Conservation (phyloP, 306 rosid genomes). For the Begonia loranthoides region DNA sequence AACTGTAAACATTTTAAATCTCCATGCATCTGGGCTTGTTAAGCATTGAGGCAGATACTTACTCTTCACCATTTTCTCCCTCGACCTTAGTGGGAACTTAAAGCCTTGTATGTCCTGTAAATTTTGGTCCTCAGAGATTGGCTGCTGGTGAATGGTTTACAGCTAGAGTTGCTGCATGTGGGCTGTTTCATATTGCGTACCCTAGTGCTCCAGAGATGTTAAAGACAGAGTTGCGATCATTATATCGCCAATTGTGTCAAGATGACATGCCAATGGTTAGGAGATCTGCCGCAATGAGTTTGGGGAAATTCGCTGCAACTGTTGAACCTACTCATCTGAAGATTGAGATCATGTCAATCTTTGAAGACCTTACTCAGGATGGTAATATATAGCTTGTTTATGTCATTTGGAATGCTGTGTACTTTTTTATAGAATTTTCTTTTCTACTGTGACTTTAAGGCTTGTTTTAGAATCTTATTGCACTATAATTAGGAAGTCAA, state of each 20-base stretch:
- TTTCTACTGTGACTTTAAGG: too few relatives aligned
- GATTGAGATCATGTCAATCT: conserved; percentile 73
- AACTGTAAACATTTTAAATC: too few relatives aligned
- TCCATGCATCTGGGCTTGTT: too few relatives aligned
- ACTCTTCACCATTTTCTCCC: too few relatives aligned
- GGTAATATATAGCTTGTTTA: conserved; percentile 29
- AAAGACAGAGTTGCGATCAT: conserved; percentile 72
- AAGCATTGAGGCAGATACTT: too few relatives aligned
- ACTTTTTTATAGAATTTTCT: too few relatives aligned
- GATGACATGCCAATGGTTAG: conserved; percentile 99
- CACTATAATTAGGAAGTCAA: too few relatives aligned
- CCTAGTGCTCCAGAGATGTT: conserved; percentile 66
- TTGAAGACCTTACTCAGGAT: conserved; percentile 93
- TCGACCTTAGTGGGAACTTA: too few relatives aligned
- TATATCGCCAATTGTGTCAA: conserved; percentile 86
- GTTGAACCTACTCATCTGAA: conserved; percentile 84
- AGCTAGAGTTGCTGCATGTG: conserved; percentile 94
- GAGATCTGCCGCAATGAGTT: conserved; percentile 95
- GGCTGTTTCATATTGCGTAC: conserved; percentile 86
- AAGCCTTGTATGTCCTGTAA: not conserved
- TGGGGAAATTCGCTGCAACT: conserved; percentile 90
- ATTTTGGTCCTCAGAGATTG: conserved; percentile 48
- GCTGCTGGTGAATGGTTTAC: conserved; percentile 99
- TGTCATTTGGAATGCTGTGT: too few relatives aligned
- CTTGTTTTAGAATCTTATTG: too few relatives aligned